These are phyloP conservation scores for Hyphopichia fennica DNA, from an alignment of 1,139 yeast genomes.

Conservation along the genomic window DNA sequence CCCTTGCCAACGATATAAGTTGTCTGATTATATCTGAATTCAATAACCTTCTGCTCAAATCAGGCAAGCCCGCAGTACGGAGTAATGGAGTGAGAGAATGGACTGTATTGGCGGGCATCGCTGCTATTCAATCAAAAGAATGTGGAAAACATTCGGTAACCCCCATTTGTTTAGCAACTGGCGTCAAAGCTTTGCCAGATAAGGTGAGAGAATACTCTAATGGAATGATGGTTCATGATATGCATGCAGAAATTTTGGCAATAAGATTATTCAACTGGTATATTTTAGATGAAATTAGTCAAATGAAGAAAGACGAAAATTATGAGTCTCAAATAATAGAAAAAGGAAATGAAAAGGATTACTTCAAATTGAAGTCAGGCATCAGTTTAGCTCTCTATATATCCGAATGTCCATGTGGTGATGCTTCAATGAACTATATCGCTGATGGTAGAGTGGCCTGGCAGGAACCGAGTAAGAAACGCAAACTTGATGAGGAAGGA, in stretches of 20 bases:
- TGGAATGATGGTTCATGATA: constrained; percentile 75
- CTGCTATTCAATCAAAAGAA: constrained; percentile 20
- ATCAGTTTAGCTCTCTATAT: constrained; percentile 59
- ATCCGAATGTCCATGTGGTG: constrained; percentile 93
- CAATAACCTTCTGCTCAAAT: constrained; percentile 15
- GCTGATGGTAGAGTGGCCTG: constrained; percentile 4
- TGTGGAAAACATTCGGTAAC: constrained; percentile 15
- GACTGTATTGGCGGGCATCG: constrained; percentile 79
- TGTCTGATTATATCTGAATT: constrained; percentile 16
- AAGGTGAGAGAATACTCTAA: constrained; percentile 34
- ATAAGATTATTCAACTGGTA: constrained; percentile 64
- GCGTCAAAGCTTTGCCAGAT: constrained; percentile 77
- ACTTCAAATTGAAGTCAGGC: constrained; percentile 28
- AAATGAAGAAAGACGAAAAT: constrained; percentile 3
- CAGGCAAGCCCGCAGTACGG: constrained; percentile 58
- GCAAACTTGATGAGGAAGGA: constrained; percentile 3
- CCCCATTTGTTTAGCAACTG: constrained; percentile 67
- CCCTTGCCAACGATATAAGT: constrained; percentile 15
- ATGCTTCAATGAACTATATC: constrained; percentile 61
- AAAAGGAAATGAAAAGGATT: background rate
- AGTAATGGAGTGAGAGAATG: constrained; percentile 73
- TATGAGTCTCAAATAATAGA: background rate
- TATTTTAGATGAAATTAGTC: constrained; percentile 27
- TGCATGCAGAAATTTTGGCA: constrained; percentile 84
- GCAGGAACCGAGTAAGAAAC: constrained; percentile 6